Evolutionary conservation across 140 eudicot species (phyloP).

Genomic region (Erigeron philadelphicus): DNA sequence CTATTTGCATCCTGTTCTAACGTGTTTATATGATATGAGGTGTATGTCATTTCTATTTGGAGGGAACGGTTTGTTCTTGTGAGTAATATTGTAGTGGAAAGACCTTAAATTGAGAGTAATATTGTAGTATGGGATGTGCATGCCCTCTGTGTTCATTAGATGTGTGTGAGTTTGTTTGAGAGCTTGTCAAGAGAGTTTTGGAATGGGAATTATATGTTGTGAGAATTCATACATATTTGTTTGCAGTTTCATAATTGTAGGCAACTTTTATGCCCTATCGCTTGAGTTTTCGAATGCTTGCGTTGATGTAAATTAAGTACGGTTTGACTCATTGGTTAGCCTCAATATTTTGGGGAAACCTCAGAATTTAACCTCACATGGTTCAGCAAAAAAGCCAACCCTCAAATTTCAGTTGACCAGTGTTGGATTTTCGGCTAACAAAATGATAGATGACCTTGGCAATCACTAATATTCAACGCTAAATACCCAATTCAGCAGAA

Average conservation of each 20-base stretch:
- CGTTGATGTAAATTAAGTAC: background rate
- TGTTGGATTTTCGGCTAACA: too few species aligned
- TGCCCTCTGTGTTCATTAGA: slow-evolving; percentile 29
- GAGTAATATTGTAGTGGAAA: slow-evolving; percentile 28
- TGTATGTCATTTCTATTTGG: slow-evolving; percentile 42
- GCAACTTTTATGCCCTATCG: slow-evolving; percentile 17
- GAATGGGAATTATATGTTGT: slow-evolving; percentile 22
- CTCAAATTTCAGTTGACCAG: too few species aligned
- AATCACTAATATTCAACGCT: too few species aligned
- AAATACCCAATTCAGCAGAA: too few species aligned
- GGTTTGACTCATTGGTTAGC: too few species aligned
- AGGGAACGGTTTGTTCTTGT: slow-evolving; percentile 39
- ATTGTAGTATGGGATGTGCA: slow-evolving; percentile 29
- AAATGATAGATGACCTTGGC: too few species aligned
- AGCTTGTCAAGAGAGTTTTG: slow-evolving; percentile 39
- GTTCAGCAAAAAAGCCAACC: too few species aligned
- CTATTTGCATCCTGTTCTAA: slow-evolving; percentile 45
- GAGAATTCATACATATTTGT: slow-evolving; percentile 26
- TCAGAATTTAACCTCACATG: too few species aligned
- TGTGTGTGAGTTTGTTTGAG: slow-evolving; percentile 31
- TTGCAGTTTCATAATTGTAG: slow-evolving; percentile 32
- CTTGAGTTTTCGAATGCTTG: slow-evolving; percentile 7
- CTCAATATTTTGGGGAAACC: too few species aligned
- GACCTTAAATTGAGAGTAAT: slow-evolving; percentile 24
- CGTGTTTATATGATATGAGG: slow-evolving; percentile 50